phyloP scores from a whole-genome alignment of 2,329 filamentous ascomycete genomes.

The Curvularia sp. region DNA sequence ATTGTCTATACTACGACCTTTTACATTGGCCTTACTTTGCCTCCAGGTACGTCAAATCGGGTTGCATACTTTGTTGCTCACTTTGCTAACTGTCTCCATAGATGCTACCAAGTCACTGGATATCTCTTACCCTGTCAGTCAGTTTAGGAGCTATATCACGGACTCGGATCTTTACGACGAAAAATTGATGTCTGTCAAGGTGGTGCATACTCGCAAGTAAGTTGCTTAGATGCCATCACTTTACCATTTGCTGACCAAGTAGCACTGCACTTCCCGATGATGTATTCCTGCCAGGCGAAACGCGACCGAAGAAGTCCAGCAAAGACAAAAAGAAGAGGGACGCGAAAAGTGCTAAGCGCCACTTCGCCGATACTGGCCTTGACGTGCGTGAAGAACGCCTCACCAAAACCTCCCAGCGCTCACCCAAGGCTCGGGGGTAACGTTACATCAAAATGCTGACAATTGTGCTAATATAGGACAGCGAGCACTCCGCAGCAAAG shows the following conservation, averaged over 20 bases:
- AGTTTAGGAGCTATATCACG: slow-evolving; percentile 84
- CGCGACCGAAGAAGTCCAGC: slow-evolving; percentile 53
- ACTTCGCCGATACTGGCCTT: slow-evolving; percentile 53
- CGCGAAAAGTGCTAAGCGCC: slow-evolving; percentile 51
- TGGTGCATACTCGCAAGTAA: slow-evolving; percentile 87
- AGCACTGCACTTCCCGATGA: slow-evolving; percentile 90
- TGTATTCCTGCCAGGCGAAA: slow-evolving; percentile 82
- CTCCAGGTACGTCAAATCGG: slow-evolving; percentile 66
- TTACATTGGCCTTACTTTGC: slow-evolving; percentile 88
- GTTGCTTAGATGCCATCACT: slow-evolving; percentile 41
- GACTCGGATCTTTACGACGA: slow-evolving; percentile 77
- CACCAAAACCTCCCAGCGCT: slow-evolving; percentile 29
- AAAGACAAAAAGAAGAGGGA: slow-evolving; percentile 51
- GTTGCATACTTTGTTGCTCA: not conserved
- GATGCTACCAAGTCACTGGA: slow-evolving; percentile 74
- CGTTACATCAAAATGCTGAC: slow-evolving; percentile 41
- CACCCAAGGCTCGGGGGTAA: slow-evolving; percentile 28
- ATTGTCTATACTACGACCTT: slow-evolving; percentile 87
- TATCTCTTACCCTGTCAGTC: slow-evolving; percentile 79
- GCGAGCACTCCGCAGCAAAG: slow-evolving; percentile 44
- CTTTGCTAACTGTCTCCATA: slow-evolving; percentile 23
- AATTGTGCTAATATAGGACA: slow-evolving; percentile 49
- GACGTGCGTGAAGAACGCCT: slow-evolving; percentile 53
- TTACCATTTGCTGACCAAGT: slow-evolving; percentile 26
- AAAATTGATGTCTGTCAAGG: slow-evolving; percentile 77